A percentile compares a stretch with the other conserved stretches of the same genome.
phyloP scores from a whole-genome alignment of 306 rosid genomes.

The Ormosia semicastrata region DNA sequence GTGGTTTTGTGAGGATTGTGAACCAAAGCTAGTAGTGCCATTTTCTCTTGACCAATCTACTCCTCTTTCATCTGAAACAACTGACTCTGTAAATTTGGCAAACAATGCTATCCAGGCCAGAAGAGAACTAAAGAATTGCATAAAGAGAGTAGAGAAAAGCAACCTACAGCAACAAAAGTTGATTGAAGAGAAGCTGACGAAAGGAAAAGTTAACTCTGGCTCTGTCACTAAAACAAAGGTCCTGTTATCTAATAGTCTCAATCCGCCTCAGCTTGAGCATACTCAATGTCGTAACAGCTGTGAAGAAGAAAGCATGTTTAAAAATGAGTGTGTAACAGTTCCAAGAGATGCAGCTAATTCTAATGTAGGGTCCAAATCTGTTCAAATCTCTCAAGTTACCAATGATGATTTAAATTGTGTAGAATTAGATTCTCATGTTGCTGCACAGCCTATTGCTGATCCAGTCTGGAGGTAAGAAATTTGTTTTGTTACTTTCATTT shows the following conservation, averaged over 20 bases:
- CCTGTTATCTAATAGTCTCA: not conserved
- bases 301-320: slow-evolving; percentile 8
- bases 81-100: not conserved
- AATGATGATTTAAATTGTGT: not conserved
- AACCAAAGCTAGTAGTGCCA: slow-evolving; percentile 26
- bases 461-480: slow-evolving; percentile 70
- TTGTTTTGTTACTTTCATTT: slow-evolving; percentile 6
- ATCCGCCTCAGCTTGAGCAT: slow-evolving; percentile 13
- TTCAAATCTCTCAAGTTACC: slow-evolving; percentile 22
- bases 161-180: not conserved
- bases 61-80: not conserved
- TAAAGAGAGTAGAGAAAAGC: not conserved
- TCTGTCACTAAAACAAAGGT: slow-evolving; percentile 13
- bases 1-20: slow-evolving; percentile 85
- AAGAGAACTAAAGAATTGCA: not conserved
- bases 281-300: slow-evolving; percentile 7
- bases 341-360: slow-evolving; percentile 29
- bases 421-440: not conserved
- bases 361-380: slow-evolving; percentile 14
- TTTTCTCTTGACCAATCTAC: slow-evolving; percentile 11
- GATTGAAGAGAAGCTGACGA: slow-evolving; percentile 14
- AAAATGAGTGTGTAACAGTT: slow-evolving; percentile 17
- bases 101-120: slow-evolving; percentile 3
- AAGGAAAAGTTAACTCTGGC: slow-evolving; percentile 1
- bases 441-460: slow-evolving; percentile 58